Percentiles rank a stretch among this genome's conserved stretches.
phyloP scores from a whole-genome alignment of 2,329 filamentous ascomycete species.

The Pezicula rhizophila region DNA sequence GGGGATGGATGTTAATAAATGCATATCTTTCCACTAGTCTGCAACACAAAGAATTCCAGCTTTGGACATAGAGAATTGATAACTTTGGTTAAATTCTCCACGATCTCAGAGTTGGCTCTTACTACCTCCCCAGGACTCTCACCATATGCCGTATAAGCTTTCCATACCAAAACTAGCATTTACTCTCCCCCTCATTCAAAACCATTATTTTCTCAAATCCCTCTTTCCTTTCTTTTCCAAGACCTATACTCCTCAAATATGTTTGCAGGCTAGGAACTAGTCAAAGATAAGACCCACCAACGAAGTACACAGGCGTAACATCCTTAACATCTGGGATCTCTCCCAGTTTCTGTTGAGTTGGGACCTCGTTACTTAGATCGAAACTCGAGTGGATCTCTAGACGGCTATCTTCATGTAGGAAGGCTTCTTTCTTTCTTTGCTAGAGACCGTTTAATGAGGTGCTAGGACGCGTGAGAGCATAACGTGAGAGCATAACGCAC shows the following conservation, averaged over 20 bases:
- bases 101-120: slow-evolving; percentile 30
- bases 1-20: slow-evolving; percentile 17
- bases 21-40: slow-evolving; percentile 35
- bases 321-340: slow-evolving; percentile 29
- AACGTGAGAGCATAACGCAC: slow-evolving; percentile 8
- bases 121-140: not conserved
- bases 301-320: slow-evolving; percentile 38
- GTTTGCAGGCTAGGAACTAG: too few species aligned
- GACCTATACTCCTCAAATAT: too few species aligned
- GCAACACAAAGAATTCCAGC: slow-evolving; percentile 33
- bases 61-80: slow-evolving; percentile 30
- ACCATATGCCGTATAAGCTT: slow-evolving; percentile 3
- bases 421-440: slow-evolving; percentile 11
- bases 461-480: slow-evolving; percentile 21
- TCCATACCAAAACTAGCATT: not conserved
- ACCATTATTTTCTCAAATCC: too few species aligned
- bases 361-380: slow-evolving; percentile 26
- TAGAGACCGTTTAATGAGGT: slow-evolving; percentile 19
- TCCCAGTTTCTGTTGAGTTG: slow-evolving; percentile 27
- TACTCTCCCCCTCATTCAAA: not conserved
- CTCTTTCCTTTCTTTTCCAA: too few species aligned
- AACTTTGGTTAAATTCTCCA: slow-evolving; percentile 31
- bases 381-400: slow-evolving; percentile 30
- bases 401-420: slow-evolving; percentile 10
- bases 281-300: slow-evolving; percentile 19